These are phyloP conservation scores for Parachaetomium inaequale DNA, from an alignment of 495 filamentous ascomycete genomes.

Conservation along the genomic window DNA sequence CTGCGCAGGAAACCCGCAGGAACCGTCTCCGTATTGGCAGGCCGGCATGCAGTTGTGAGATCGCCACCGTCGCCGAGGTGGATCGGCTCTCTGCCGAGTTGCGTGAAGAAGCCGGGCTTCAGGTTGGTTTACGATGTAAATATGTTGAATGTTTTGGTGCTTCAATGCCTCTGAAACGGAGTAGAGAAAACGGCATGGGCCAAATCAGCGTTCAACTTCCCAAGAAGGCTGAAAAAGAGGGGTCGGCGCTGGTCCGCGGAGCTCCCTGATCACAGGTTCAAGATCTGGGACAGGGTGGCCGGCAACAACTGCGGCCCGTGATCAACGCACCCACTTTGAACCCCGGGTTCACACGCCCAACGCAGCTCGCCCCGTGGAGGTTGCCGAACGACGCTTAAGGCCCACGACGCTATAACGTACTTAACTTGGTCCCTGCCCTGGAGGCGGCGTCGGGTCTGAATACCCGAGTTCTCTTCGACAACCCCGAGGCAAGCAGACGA, in stretches of 20 bases:
- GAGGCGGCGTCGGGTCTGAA: neutral
- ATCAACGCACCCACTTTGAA: constrained; percentile 13
- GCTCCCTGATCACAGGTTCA: neutral
- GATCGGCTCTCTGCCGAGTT: no score
- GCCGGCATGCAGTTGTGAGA: constrained; percentile 4
- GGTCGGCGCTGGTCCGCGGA: neutral
- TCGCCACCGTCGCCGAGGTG: neutral
- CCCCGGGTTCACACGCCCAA: constrained; percentile 4
- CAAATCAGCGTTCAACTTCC: neutral
- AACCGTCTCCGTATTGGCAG: neutral
- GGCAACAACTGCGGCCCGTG: constrained; percentile 6
- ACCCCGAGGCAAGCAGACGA: neutral
- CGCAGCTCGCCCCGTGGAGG: neutral
- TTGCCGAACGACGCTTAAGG: neutral
- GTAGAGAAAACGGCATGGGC: neutral
- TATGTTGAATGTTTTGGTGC: neutral
- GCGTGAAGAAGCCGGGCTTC: neutral
- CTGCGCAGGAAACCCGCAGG: constrained; percentile 7
- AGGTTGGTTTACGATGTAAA: neutral
- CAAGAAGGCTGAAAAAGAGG: neutral
- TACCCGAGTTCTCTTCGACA: neutral
- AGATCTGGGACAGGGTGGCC: constrained; percentile 1
- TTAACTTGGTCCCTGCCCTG: constrained; percentile 3
- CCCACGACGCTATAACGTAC: neutral
- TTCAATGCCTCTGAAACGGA: neutral